Evolutionary conservation across 495 filamentous ascomycete species (phyloP), one percentile per base, ranked within the genome.

Genomic region (Usnea hakonensis): DNA sequence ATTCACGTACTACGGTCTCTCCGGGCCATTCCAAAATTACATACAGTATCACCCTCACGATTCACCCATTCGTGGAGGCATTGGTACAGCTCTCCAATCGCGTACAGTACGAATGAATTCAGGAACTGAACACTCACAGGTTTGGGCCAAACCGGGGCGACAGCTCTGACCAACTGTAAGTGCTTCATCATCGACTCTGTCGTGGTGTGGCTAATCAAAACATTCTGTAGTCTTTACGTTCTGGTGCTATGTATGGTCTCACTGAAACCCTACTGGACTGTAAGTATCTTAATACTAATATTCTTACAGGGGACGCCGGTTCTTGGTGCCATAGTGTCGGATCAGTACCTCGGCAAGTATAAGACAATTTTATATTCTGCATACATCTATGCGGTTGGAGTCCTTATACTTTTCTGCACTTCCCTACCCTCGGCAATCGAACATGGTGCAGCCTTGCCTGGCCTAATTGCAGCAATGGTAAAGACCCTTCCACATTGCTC

Each of bases 231-330:
- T 61, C 77, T 57, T 77, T 72, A 17, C 80, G 84, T 63, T 81
- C 82, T 38, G 89, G 89, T 65, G 89, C 87, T 88, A 73, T 87
- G 87, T 28, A 86, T 89, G 71, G 81, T 80, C 41, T 83, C 82
- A 30, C 84, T 87, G 0, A 85, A 83, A 23, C 82, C 79, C 50
- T 64, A 91, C 57, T 85, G 83, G 16, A 80, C 79, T 64, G 88
- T 90, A 78, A 90, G 89, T 70, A 71, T 77, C 26, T 90, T 91
- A 75, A 23, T 91, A 91, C 23, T 52, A 28, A 52, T 16, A 5
- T 4, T 52, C 16, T 66, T 64, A 0, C 33, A 36, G 37, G 54
- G 84, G 35, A 86, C 83, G 71, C 90, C 90, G 14, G 73, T 91
- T 37, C 65, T 82, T 8, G 85, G 85, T 72, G 87, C 86, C 62